Evolutionary conservation across 495 filamentous ascomycete genomes (phyloP), one percentile per base, ranked within the genome.

Genomic region (Hypomontagnella monticulosa): DNA sequence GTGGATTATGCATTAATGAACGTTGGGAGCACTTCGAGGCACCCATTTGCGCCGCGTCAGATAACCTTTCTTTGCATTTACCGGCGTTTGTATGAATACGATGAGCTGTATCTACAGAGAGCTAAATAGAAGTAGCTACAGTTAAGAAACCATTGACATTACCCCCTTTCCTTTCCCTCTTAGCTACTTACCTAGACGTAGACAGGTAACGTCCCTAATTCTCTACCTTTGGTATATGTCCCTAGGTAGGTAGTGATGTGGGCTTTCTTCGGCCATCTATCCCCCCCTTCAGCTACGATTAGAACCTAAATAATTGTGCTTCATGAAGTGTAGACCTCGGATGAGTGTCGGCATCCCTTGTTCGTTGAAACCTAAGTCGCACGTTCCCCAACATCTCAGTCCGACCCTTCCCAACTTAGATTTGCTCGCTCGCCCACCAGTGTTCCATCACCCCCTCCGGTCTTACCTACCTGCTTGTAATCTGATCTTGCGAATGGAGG

Each of bases 21-120:
- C 36, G 60, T 43, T 50, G 16, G 60, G 60, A 15, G 20, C 23
- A 43, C 34, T 3, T 49, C 19, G 37, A 16, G 15, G 19, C 14
- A 10, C 43, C 43, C 30, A 46, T 4, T 52, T 41, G 14, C 30
- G 27, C 46, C 16, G 27, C 40, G 33, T 51, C 32, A 57, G 12
- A 15, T 23, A 14, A 42, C 14, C 40, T 44, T 58, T 57, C 30
- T 50, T 57, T 57, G 48, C 54, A 48, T 58, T 58, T 27, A 23
- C 27, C 36, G 54, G 58, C 53, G 42, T 59, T 55, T 67, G 58
- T 67, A 63, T 53, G 58, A 63, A 63, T 67, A 67, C 47, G 65
- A 67, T 41, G 65, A 55, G 53, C 53, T 63, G 42, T 58, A 63
- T 67, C 18, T 57, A 54, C 53, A 58, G 65, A 58, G 41, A 56